Base-by-base conservation (phyloP, 495 filamentous ascomycete genomes). In the Elasticomyces elasticus region DNA sequence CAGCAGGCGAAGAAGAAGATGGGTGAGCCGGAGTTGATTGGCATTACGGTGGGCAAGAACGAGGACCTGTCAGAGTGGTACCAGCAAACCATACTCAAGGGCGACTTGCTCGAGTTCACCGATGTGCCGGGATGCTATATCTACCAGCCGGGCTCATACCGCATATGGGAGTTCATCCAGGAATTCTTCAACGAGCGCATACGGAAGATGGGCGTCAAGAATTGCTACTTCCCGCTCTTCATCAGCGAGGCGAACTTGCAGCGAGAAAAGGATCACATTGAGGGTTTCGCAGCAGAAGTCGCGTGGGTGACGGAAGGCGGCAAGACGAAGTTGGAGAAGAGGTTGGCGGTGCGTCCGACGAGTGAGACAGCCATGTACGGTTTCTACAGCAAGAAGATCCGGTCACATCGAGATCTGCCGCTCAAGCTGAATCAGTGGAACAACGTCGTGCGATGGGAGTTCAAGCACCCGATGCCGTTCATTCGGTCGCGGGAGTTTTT, bases 271-370 rank as follows among this genome's bases (percentile, higher is more conserved):
- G 86, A 88, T 55, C 94, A 98, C 65, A 84, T 98, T 52, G 90
- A 98, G 70, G 94, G 94, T 24, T 97, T 97, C 69, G 91, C 90
- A 52, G 89, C 92, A 47, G 92, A 99, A 71, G 84, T 99, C 56
- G 94, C 94, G 49, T 97, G 92, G 92, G 94, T 99, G 35, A 97
- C 94, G 27, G 87, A 92, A 70, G 90, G 83, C 44, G 92, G 92
- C 54, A 85, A 85, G 48, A 91, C 83, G 60, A 83, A 92, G 56
- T 83, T 99, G 22, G 94, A 96, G 67, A 87, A 90, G 64, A 89
- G 89, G 59, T 86, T 97, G 53, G 92, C 94, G 12, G 90, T 99
- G 50, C 89, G 94, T 64, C 92, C 92, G 41, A 99, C 92, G 17
- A 91, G 85, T 31, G 92, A 95, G 71, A 88, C 87, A 52, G 86